Conservation (phyloP, 345 rosid genomes). For the Eutrema yunnanense region DNA sequence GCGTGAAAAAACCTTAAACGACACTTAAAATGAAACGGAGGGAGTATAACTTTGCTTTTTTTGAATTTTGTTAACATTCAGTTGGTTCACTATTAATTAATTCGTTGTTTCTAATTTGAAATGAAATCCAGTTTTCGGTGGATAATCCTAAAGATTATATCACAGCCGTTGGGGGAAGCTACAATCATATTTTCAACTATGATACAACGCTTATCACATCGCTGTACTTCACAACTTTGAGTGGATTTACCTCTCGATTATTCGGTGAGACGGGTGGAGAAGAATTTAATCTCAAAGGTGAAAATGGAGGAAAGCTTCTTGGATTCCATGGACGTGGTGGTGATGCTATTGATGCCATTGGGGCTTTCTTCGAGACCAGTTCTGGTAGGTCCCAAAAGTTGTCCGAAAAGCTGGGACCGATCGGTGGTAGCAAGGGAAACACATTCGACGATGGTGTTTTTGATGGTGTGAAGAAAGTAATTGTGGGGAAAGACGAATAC, state of each 20-base stretch:
- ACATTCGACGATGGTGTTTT: conserved; percentile 10
- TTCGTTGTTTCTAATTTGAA: not conserved
- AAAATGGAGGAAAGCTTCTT: not conserved
- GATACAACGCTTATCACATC: not conserved
- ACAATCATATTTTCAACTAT: not conserved
- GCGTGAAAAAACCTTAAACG: too few species aligned
- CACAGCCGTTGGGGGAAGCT: not conserved
- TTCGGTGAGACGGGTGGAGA: not conserved
- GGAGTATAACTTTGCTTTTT: not conserved
- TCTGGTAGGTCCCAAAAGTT: too few species aligned
- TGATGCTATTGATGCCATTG: too few species aligned
- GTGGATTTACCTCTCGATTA: not conserved
- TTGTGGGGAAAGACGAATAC: not conserved
- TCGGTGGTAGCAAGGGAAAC: not conserved
- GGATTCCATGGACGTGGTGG: not conserved
- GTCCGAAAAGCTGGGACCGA: not conserved
- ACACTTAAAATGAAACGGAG: too few species aligned
- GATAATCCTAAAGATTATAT: not conserved
- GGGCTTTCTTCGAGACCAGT: too few species aligned
- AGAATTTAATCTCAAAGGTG: not conserved
- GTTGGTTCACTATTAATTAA: not conserved
- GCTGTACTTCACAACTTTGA: not conserved
- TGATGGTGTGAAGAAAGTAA: not conserved
- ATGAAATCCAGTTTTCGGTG: not conserved
- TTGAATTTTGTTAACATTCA: not conserved